Evolutionary conservation across 164 flowering plant species (phyloP).

Genomic region (Magnolia sinica): DNA sequence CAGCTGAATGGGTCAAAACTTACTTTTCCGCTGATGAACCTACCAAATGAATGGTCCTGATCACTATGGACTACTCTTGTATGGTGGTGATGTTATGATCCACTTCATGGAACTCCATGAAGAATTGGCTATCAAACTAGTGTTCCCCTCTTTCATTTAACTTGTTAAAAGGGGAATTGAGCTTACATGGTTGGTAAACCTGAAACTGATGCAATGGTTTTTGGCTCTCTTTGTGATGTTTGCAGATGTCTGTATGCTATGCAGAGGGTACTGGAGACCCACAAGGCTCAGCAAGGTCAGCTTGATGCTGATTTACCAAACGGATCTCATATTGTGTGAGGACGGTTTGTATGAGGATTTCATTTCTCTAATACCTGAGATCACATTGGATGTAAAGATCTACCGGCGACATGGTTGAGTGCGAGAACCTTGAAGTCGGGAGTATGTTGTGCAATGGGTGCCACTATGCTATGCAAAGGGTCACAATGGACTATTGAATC

Average conservation of each 20-base stretch:
- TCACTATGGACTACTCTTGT: background rate
- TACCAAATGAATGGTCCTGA: background rate
- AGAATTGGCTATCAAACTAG: background rate
- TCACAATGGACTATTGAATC: background rate
- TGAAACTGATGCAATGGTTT: background rate
- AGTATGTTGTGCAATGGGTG: background rate
- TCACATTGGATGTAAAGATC: background rate
- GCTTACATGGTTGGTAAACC: background rate
- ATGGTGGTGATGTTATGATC: background rate
- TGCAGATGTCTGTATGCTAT: slow-evolving; percentile 64
- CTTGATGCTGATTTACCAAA: slow-evolving; percentile 7
- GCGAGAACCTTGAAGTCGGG: background rate
- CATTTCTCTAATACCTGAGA: background rate
- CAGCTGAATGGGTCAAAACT: background rate
- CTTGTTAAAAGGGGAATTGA: background rate
- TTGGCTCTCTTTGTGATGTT: slow-evolving; percentile 1
- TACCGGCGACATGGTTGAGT: background rate
- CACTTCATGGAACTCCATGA: background rate
- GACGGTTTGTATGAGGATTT: too few species aligned
- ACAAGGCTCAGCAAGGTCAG: slow-evolving; percentile 12
- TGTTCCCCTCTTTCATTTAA: background rate
- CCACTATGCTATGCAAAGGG: background rate
- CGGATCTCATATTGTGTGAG: slow-evolving; percentile 35
- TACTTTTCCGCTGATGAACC: background rate
- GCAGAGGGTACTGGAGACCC: slow-evolving; percentile 46